These are phyloP conservation scores for Edaphochlamys debaryana DNA, from an alignment of 139 green algal species.

Conservation along the genomic window DNA sequence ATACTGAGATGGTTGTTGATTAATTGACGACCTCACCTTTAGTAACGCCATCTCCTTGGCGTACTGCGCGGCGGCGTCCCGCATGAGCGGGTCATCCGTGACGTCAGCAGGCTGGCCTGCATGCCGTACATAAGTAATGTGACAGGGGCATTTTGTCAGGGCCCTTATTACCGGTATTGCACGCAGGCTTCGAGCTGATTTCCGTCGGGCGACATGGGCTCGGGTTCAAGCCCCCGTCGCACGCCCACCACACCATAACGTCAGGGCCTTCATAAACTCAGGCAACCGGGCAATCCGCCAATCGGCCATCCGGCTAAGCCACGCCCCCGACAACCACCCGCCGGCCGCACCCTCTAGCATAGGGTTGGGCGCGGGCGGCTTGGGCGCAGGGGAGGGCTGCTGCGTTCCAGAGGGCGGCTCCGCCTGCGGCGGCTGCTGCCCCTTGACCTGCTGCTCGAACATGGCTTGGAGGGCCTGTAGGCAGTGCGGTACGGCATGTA, in stretches of 20 bases:
- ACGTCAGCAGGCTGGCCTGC: slow-evolving; percentile 16
- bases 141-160: neutral
- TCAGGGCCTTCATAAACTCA: too few relatives aligned
- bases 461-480: slow-evolving; percentile 28
- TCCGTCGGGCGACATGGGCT: neutral
- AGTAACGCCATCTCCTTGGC: slow-evolving; percentile 49
- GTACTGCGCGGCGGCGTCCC: slow-evolving; percentile 11
- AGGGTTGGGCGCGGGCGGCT: neutral
- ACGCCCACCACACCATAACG: too few relatives aligned
- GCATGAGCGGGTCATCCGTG: slow-evolving; percentile 35
- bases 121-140: neutral
- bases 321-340: too few relatives aligned
- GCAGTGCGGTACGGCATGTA: too few relatives aligned
- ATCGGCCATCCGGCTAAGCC: too few relatives aligned
- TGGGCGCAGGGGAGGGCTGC: too few relatives aligned
- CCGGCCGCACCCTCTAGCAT: neutral
- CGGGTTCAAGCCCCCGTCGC: too few relatives aligned
- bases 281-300: too few relatives aligned
- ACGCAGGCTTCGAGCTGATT: too few relatives aligned
- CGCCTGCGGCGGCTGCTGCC: slow-evolving; percentile 25
- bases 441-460: slow-evolving; percentile 22
- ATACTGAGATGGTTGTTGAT: too few relatives aligned
- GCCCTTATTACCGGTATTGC: too few relatives aligned
- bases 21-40: too few relatives aligned
- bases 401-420: neutral